phyloP scores from a whole-genome alignment of 1,284 basidiomycete species.

The Ustilago crameri region DNA sequence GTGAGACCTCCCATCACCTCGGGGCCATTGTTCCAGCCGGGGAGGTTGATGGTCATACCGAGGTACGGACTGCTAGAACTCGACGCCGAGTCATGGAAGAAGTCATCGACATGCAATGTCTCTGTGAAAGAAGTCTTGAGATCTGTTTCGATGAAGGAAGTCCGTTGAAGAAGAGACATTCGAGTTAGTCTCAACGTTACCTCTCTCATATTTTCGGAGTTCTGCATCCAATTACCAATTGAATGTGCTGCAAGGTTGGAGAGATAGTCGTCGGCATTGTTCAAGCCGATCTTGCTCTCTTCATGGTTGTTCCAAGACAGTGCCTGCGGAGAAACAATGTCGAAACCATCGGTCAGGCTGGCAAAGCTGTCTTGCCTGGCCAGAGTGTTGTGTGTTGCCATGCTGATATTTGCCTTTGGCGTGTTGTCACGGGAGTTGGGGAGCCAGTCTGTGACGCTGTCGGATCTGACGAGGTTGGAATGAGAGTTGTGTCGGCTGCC shows the following conservation, averaged over 20 bases:
- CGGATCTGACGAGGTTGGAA: slow-evolving; percentile 38
- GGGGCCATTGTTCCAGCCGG: slow-evolving; percentile 47
- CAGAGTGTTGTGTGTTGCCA: slow-evolving; percentile 10
- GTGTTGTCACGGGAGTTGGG: slow-evolving; percentile 28
- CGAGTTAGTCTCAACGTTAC: background rate
- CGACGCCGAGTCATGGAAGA: slow-evolving; percentile 40
- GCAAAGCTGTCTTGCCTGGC: slow-evolving; percentile 30
- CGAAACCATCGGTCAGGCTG: slow-evolving; percentile 44
- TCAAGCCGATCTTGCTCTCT: slow-evolving; percentile 33
- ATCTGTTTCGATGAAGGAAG: slow-evolving; percentile 18
- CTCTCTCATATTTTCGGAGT: background rate
- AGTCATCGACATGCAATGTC: slow-evolving; percentile 46
- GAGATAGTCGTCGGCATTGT: slow-evolving; percentile 37
- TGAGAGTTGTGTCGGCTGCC: slow-evolving; percentile 48
- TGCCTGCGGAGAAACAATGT: slow-evolving; percentile 33
- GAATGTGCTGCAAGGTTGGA: slow-evolving; percentile 32
- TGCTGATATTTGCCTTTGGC: slow-evolving; percentile 14
- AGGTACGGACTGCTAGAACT: slow-evolving; percentile 33
- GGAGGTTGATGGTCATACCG: slow-evolving; percentile 41
- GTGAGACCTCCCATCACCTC: slow-evolving; percentile 17
- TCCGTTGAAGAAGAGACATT: background rate
- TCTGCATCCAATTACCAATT: slow-evolving; percentile 17
- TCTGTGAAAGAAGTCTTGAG: slow-evolving; percentile 34
- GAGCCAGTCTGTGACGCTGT: slow-evolving; percentile 43
- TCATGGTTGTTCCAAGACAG: slow-evolving; percentile 22